Base-by-base conservation (phyloP, 768 basidiomycete species). In the Suillus plorans region DNA sequence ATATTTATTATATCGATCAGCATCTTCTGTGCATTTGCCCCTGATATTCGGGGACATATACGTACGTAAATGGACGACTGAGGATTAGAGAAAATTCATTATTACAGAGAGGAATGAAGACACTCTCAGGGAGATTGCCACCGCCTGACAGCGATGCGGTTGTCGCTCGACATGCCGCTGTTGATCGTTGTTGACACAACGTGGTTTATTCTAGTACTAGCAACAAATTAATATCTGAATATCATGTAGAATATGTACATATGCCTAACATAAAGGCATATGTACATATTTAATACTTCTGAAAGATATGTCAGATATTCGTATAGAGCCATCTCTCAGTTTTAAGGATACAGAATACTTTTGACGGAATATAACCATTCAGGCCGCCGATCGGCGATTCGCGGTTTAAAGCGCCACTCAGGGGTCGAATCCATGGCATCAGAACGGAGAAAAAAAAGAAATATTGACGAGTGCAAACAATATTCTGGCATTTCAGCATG, bases 1-100 rank as follows among this genome's bases (percentile, higher is more conserved):
- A 83, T 81, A 82, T 86, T 55, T 84, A 85, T 84, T 83, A 84
- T 85, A 84, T 85, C 80, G 74, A 77, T 69, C 74, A 70, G 75
- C 81, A 79, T 82, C 81, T 80, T 77, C 77, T 80, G 79, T 81
- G 62, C 57, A 79, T 81, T 75, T 82, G 80, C 78, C 82, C 84
- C 83, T 83, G 81, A 82, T 82, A 83, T 84, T 82, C 76, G 77
- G 82, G 83, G 81, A 80, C 67, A 68, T 73, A 76, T 73, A 76
- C 80, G 84, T 86, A 89, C 87, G 87, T 89, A 88, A 85, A 79
- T 69, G 55, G 60, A 47, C 74, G 68, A 69, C 57, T 71, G 70
- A 71, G 71, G 68, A 75, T 71, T 68, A 67, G 70, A 58, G 68
- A 76, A 50, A 77, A 77, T 71, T 77, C 79, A 73, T 76, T 79